phyloP scores from a whole-genome alignment of 164 flowering plant genomes.

The Annona cherimola region DNA sequence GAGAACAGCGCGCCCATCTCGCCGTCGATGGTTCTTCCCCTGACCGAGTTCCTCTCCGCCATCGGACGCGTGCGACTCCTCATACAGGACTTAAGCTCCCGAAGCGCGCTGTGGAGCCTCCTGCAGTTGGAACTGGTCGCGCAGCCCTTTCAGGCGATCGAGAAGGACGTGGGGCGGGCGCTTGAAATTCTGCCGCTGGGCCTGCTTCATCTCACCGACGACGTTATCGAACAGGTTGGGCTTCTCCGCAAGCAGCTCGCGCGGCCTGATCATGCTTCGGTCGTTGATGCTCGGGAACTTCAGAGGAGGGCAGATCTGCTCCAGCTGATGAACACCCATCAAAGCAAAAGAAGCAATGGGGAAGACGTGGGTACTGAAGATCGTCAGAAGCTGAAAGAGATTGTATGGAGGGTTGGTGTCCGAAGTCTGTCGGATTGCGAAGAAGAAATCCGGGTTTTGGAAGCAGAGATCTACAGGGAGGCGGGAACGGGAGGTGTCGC shows the following conservation, averaged over 20 bases:
- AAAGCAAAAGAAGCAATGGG: conserved; percentile 24
- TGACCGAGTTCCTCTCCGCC: conserved; percentile 51
- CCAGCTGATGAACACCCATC: conserved; percentile 31
- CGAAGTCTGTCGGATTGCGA: conserved; percentile 33
- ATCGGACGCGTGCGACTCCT: conserved; percentile 39
- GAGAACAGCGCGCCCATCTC: conserved; percentile 42
- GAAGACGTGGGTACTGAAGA: conserved; percentile 31
- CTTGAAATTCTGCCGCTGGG: conserved; percentile 64
- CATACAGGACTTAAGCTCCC: conserved; percentile 39
- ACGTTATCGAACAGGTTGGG: conserved; percentile 66
- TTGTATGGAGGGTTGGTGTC: conserved; percentile 44
- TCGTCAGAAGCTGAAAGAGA: conserved; percentile 26
- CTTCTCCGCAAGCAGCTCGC: conserved; percentile 61
- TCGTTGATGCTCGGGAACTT: conserved; percentile 39
- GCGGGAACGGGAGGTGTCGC: conserved; percentile 72
- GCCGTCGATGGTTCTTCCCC: conserved; percentile 62
- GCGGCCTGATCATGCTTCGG: conserved; percentile 33
- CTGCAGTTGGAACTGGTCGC: conserved; percentile 43
- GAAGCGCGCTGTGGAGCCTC: conserved; percentile 53
- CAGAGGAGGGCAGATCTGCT: conserved; percentile 48
- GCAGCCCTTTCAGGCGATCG: conserved; percentile 40
- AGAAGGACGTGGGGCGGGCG: conserved; percentile 55
- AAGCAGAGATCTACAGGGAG: conserved; percentile 56
- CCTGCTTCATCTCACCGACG: conserved; percentile 42
- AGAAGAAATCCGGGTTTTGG: conserved; percentile 48